Conservation (phyloP, 2,329 filamentous ascomycete genomes). For the Thielaviopsis punctulata region DNA sequence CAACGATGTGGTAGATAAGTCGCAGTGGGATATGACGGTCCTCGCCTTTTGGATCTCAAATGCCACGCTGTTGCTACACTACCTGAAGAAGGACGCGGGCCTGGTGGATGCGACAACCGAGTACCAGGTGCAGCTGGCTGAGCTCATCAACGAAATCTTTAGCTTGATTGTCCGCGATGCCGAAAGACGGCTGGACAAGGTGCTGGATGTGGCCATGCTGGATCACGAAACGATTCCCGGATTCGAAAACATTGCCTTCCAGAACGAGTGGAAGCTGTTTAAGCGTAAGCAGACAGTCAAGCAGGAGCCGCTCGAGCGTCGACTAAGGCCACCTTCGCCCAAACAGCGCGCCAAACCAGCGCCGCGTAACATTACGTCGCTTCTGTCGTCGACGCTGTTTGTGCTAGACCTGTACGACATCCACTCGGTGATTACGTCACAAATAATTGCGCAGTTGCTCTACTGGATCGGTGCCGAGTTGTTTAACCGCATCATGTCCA, state of each 20-base stretch:
- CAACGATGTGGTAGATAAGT: slow-evolving; percentile 84
- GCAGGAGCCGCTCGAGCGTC: slow-evolving; percentile 76
- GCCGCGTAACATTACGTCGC: slow-evolving; percentile 84
- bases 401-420: slow-evolving; percentile 98
- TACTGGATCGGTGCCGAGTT: slow-evolving; percentile 95
- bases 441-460: slow-evolving; percentile 79
- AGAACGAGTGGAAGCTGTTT: slow-evolving; percentile 97
- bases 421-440: slow-evolving; percentile 85
- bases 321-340: slow-evolving; percentile 80
- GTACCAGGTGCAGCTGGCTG: slow-evolving; percentile 83
- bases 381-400: slow-evolving; percentile 89
- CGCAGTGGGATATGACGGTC: slow-evolving; percentile 99
- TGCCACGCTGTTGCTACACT: slow-evolving; percentile 84
- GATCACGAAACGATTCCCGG: slow-evolving; percentile 97
- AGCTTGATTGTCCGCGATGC: slow-evolving; percentile 94
- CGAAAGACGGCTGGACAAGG: slow-evolving; percentile 88
- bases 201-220: slow-evolving; percentile 81
- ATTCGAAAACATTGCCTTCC: slow-evolving; percentile 90
- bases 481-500: slow-evolving; percentile 96
- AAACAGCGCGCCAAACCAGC: slow-evolving; percentile 84
- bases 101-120: slow-evolving; percentile 65
- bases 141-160: slow-evolving; percentile 95
- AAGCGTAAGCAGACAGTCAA: slow-evolving; percentile 81
- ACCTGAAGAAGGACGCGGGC: slow-evolving; percentile 83
- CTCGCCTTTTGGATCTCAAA: slow-evolving; percentile 98